phyloP scores from a whole-genome alignment of 2,329 filamentous ascomycete genomes.

The Cordyceps militaris region DNA sequence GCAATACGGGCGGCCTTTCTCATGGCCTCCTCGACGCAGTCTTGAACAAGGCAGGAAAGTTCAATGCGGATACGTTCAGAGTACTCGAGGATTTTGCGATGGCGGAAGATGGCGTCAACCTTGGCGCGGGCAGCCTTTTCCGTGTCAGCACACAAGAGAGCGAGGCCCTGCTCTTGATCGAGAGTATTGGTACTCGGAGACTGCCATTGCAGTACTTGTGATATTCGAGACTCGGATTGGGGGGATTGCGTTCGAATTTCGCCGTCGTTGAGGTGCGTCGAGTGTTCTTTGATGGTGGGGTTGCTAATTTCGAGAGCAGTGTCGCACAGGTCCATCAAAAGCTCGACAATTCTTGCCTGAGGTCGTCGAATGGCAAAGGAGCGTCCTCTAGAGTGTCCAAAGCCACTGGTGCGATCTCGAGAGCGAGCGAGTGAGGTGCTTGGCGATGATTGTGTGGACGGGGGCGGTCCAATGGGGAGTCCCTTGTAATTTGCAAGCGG shows the following conservation, averaged over 20 bases:
- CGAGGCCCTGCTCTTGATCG: constrained; percentile 87
- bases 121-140: constrained; percentile 78
- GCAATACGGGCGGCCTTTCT: constrained; percentile 84
- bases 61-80: constrained; percentile 91
- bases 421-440: constrained; percentile 66
- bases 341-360: constrained; percentile 85
- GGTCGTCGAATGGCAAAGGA: constrained; percentile 90
- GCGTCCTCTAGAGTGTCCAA: constrained; percentile 72
- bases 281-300: constrained; percentile 81
- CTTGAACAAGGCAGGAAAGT: constrained; percentile 85
- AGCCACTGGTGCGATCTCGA: constrained; percentile 64
- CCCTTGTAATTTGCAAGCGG: constrained; percentile 80
- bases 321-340: constrained; percentile 91
- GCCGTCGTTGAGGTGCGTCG: constrained; percentile 52
- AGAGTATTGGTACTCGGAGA: constrained; percentile 85
- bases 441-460: constrained; percentile 63
- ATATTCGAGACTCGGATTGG: constrained; percentile 89
- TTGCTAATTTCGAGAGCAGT: constrained; percentile 93
- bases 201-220: constrained; percentile 93
- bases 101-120: constrained; percentile 85
- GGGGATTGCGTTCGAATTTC: constrained; percentile 88
- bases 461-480: constrained; percentile 70
- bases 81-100: constrained; percentile 91
- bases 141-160: constrained; percentile 82
- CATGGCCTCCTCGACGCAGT: constrained; percentile 90